These are phyloP conservation scores for Papiliotrema flavescens DNA, from an alignment of 1,284 basidiomycete genomes.

Conservation along the genomic window DNA sequence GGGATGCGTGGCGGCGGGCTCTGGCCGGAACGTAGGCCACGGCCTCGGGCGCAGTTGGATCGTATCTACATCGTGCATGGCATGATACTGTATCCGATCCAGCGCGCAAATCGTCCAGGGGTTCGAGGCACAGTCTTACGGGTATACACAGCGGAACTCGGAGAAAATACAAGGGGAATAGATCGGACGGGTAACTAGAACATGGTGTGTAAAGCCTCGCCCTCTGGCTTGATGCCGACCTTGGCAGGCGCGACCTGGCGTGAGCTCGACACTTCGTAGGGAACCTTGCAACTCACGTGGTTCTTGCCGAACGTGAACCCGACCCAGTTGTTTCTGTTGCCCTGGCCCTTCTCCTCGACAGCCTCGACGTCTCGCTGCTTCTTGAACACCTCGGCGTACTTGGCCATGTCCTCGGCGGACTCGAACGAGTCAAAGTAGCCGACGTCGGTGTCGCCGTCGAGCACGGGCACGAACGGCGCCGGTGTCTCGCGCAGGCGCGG, in stretches of 20 bases:
- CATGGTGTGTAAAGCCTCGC: slow-evolving; percentile 49
- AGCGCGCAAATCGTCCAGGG: too few species aligned
- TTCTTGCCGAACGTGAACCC: slow-evolving; percentile 97
- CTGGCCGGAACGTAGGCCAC: slow-evolving; percentile 39
- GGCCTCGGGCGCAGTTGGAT: background rate
- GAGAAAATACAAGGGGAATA: too few species aligned
- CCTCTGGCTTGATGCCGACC: slow-evolving; percentile 33
- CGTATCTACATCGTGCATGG: background rate
- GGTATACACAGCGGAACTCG: too few species aligned
- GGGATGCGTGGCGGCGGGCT: slow-evolving; percentile 45
- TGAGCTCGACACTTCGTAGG: background rate
- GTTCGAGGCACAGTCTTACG: too few species aligned
- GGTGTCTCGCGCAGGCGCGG: slow-evolving; percentile 68
- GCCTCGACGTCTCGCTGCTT: slow-evolving; percentile 93
- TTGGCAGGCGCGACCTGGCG: slow-evolving; percentile 2
- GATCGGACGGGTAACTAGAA: slow-evolving; percentile 41
- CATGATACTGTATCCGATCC: background rate
- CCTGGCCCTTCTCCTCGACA: slow-evolving; percentile 80
- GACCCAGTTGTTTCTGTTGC: slow-evolving; percentile 54
- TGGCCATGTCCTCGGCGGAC: slow-evolving; percentile 91
- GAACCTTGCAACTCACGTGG: slow-evolving; percentile 20
- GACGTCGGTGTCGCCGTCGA: slow-evolving; percentile 92
- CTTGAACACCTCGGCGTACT: slow-evolving; percentile 96
- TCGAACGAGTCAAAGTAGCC: slow-evolving; percentile 99
- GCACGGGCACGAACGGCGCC: slow-evolving; percentile 93